A percentile compares a stretch with the other conserved stretches of the same genome.
Conservation (phyloP, 75 land plant genomes). For the Ceratopteris richardii region DNA sequence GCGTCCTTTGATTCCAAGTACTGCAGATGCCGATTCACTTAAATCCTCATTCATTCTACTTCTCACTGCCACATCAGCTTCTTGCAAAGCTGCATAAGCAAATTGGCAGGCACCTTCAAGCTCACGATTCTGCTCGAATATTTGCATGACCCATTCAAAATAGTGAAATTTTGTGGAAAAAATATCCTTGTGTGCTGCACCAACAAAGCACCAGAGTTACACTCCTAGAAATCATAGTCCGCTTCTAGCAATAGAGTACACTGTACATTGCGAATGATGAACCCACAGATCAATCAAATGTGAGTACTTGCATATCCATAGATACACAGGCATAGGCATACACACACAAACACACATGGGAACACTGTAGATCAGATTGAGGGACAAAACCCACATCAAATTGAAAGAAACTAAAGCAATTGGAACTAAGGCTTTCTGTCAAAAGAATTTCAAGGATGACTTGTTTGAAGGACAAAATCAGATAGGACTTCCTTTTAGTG, state of each 20-base stretch:
- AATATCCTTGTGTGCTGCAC: conserved; percentile 11
- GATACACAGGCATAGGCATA: too few species aligned
- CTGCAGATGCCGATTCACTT: conserved; percentile 25
- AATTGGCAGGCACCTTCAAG: conserved; percentile 86
- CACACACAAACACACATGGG: too few species aligned
- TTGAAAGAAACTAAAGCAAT: too few species aligned
- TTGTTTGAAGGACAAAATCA: too few species aligned
- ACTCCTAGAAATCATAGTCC: conserved; percentile 3
- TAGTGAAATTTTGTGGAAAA: conserved; percentile 75
- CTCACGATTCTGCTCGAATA: conserved; percentile 85
- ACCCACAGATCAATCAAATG: too few species aligned
- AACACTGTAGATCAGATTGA: too few species aligned
- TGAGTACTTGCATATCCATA: too few species aligned
- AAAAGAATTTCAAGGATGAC: too few species aligned
- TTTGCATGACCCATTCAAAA: conserved; percentile 91
- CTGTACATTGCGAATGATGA: too few species aligned
- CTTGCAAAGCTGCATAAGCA: conserved; percentile 92
- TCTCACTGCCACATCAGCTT: conserved; percentile 66
- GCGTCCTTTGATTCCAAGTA: conserved; percentile 45
- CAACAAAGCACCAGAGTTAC: conserved; percentile 19
- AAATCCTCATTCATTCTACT: conserved; percentile 1
- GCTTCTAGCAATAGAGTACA: background rate
- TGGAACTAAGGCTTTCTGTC: too few species aligned
- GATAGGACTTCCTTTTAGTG: too few species aligned
- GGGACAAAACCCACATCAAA: too few species aligned